Percentiles rank a stretch among this genome's conserved stretches.
phyloP scores from a whole-genome alignment of 192 early-diverging fungal genomes.

The Backusella morwellensis region DNA sequence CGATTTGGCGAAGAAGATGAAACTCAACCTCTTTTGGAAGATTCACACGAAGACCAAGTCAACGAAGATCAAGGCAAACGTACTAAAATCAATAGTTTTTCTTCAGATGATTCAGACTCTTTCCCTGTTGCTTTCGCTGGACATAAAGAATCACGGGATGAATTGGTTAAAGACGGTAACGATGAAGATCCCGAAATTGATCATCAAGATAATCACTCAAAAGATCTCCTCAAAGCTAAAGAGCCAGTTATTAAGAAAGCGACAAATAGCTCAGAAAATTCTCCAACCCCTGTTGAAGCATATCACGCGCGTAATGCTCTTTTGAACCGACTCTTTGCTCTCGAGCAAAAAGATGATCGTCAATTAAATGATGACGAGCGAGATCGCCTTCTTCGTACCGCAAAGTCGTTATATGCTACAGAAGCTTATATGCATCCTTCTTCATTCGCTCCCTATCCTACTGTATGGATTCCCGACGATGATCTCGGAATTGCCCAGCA shows the following conservation, averaged over 20 bases:
- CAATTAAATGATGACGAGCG: neutral
- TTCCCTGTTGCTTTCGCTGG: neutral
- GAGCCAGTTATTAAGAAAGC: neutral
- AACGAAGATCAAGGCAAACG: neutral
- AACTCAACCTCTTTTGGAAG: neutral
- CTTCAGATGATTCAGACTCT: neutral
- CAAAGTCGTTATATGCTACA: constrained; percentile 20
- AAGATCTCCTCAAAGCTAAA: neutral
- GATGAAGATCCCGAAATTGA: neutral
- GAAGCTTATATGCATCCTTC: constrained; percentile 48
- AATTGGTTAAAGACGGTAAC: neutral
- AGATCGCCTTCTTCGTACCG: neutral
- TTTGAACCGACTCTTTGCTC: neutral
- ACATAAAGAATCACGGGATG: neutral
- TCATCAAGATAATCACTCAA: neutral
- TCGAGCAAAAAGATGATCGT: neutral
- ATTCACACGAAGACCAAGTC: neutral
- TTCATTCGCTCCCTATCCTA: constrained; percentile 27
- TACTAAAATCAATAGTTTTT: neutral
- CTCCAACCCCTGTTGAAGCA: neutral
- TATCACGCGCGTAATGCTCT: neutral
- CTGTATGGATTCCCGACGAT: constrained; percentile 53
- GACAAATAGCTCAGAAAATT: neutral
- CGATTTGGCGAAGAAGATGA: constrained; percentile 19
- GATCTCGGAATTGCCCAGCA: constrained; percentile 37